A percentile compares a stretch with the other conserved stretches of the same genome.
Evolutionary conservation across 83 land plant genomes (phyloP).

Genomic region (Diphasiastrum complanatum): DNA sequence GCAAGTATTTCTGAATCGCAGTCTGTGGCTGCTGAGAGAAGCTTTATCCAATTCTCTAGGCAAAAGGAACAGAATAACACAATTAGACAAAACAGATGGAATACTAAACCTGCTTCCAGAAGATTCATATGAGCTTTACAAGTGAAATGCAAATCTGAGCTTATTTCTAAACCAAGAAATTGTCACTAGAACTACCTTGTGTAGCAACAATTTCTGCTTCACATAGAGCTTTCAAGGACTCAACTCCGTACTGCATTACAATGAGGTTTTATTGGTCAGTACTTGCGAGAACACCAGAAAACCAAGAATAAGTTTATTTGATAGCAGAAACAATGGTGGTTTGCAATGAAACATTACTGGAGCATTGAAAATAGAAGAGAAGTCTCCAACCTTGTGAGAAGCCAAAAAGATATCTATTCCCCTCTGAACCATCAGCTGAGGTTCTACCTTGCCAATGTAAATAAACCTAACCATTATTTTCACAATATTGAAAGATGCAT

Average conservation of each 20-base stretch:
- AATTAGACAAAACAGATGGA: too few relatives aligned
- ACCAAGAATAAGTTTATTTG: not conserved
- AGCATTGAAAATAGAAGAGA: constrained; percentile 1
- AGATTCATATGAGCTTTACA: too few relatives aligned
- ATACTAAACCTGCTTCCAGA: too few relatives aligned
- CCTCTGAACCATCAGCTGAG: constrained; percentile 19
- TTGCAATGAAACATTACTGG: not conserved
- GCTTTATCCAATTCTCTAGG: not conserved
- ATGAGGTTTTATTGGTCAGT: not conserved
- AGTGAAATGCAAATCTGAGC: too few relatives aligned
- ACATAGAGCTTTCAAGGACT: constrained; percentile 11
- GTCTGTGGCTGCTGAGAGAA: not conserved
- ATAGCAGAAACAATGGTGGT: not conserved
- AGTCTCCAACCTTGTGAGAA: constrained; percentile 38
- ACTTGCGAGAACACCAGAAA: not conserved
- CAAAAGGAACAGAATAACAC: not conserved
- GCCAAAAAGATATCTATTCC: constrained; percentile 32
- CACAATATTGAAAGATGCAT: constrained; percentile 33
- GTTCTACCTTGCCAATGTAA: constrained; percentile 36
- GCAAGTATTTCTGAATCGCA: not conserved
- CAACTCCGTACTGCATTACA: constrained; percentile 21
- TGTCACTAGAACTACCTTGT: too few relatives aligned
- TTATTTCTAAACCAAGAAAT: too few relatives aligned
- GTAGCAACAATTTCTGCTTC: constrained; percentile 9
- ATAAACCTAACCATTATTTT: constrained; percentile 30